phyloP scores from a whole-genome alignment of 768 basidiomycete genomes.

The Podaxis pistillaris region DNA sequence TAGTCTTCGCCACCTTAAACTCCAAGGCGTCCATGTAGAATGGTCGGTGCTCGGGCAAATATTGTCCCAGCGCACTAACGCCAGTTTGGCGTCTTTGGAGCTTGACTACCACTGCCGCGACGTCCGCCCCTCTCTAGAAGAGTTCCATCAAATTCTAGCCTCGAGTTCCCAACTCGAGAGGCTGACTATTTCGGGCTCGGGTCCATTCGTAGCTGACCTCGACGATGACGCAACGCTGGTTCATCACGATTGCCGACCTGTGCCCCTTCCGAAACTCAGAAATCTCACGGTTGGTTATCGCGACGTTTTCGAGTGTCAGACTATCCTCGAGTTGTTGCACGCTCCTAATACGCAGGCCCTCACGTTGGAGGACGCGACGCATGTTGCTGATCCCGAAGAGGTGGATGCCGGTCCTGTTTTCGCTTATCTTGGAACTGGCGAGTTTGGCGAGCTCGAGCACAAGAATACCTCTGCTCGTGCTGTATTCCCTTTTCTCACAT shows the following conservation, averaged over 20 bases:
- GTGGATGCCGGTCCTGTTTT: constrained; percentile 40
- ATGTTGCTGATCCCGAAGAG: constrained; percentile 38
- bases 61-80: constrained; percentile 21
- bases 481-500: constrained; percentile 9
- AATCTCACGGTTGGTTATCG: constrained; percentile 45
- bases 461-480: constrained; percentile 12
- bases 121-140: constrained; percentile 48
- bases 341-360: constrained; percentile 38
- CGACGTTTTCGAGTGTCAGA: constrained; percentile 34
- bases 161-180: constrained; percentile 37
- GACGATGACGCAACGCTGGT: constrained; percentile 19
- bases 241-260: constrained; percentile 26
- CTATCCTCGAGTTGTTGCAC: constrained; percentile 38
- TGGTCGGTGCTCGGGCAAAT: constrained; percentile 43
- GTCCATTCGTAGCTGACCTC: constrained; percentile 31
- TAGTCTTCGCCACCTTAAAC: constrained; percentile 44
- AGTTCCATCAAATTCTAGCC: constrained; percentile 43
- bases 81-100: constrained; percentile 33
- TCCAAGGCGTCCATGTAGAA: constrained; percentile 57
- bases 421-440: constrained; percentile 35
- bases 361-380: constrained; percentile 43
- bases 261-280: constrained; percentile 36
- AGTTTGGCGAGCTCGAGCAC: constrained; percentile 21
- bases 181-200: constrained; percentile 50
- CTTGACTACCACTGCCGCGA: constrained; percentile 52